Percentiles rank a stretch among this genome's conserved stretches.
These are phyloP conservation scores for Colletotrichum sublineola DNA, from an alignment of 2,329 filamentous ascomycete genomes.

Conservation along the genomic window DNA sequence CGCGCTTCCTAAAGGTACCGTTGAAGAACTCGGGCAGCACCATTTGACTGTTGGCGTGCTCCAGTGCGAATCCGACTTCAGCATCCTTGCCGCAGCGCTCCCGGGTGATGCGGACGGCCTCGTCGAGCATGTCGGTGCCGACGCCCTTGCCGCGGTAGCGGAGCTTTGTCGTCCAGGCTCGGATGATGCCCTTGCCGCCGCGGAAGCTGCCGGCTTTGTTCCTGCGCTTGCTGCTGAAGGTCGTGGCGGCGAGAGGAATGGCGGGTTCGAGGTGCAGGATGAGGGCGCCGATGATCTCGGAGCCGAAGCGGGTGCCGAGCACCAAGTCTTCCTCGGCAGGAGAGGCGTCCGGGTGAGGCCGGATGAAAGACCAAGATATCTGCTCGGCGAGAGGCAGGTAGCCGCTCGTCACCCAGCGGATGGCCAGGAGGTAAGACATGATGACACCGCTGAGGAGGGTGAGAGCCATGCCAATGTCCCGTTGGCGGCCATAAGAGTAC, in stretches of 20 bases:
- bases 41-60: slow-evolving; percentile 81
- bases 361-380: slow-evolving; percentile 73
- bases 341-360: slow-evolving; percentile 49
- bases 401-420: slow-evolving; percentile 70
- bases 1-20: slow-evolving; percentile 68
- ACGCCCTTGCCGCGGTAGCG: slow-evolving; percentile 79
- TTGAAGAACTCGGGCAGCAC: slow-evolving; percentile 75
- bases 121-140: slow-evolving; percentile 78
- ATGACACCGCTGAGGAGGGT: slow-evolving; percentile 72
- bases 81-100: slow-evolving; percentile 77
- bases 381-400: slow-evolving; percentile 75
- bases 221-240: slow-evolving; percentile 49
- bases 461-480: slow-evolving; percentile 67
- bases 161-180: slow-evolving; percentile 84
- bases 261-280: slow-evolving; percentile 74
- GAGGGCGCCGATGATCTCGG: slow-evolving; percentile 77
- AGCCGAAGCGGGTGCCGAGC: slow-evolving; percentile 76
- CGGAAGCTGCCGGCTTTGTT: slow-evolving; percentile 57
- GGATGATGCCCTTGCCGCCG: slow-evolving; percentile 78
- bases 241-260: slow-evolving; percentile 37
- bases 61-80: slow-evolving; percentile 78
- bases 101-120: slow-evolving; percentile 76
- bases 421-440: slow-evolving; percentile 72
- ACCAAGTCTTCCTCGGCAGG: slow-evolving; percentile 65
- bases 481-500: slow-evolving; percentile 58